These are phyloP conservation scores for Psilocybe cubensis DNA, from an alignment of 768 basidiomycete species.

Conservation along the genomic window DNA sequence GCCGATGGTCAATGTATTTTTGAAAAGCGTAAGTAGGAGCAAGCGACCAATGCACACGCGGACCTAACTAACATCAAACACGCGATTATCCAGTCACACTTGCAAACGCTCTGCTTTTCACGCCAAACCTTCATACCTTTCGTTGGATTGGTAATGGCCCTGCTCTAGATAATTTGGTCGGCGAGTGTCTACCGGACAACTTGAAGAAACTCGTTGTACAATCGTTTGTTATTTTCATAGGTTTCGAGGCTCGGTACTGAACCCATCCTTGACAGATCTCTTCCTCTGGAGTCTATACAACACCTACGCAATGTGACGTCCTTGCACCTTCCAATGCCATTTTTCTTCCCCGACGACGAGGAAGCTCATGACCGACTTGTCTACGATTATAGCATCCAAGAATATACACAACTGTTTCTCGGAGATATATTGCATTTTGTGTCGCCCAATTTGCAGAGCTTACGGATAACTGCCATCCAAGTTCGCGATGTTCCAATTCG, in stretches of 20 bases:
- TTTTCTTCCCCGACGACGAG: slow-evolving; percentile 37
- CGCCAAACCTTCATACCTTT: slow-evolving; percentile 38
- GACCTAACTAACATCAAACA: slow-evolving; percentile 1
- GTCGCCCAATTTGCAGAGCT: slow-evolving; percentile 20
- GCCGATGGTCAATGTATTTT: slow-evolving; percentile 37
- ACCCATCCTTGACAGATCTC: slow-evolving; percentile 20
- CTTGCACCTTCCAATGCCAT: slow-evolving; percentile 34
- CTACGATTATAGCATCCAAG: slow-evolving; percentile 15
- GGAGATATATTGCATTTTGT: slow-evolving; percentile 18
- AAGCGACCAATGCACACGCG: background rate
- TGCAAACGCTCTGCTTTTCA: slow-evolving; percentile 31
- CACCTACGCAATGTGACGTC: slow-evolving; percentile 28
- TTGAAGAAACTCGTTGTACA: slow-evolving; percentile 29
- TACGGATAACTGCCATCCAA: slow-evolving; percentile 31
- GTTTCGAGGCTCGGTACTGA: background rate
- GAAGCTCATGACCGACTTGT: slow-evolving; percentile 27
- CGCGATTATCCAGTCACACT: slow-evolving; percentile 30
- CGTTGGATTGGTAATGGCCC: slow-evolving; percentile 41
- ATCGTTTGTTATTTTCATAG: slow-evolving; percentile 9
- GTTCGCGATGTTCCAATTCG: slow-evolving; percentile 34
- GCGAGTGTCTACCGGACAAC: slow-evolving; percentile 30
- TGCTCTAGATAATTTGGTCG: slow-evolving; percentile 28
- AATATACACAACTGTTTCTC: slow-evolving; percentile 11
- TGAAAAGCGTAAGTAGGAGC: slow-evolving; percentile 33
- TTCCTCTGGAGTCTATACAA: slow-evolving; percentile 25